Evolutionary conservation across 805 yeast species (phyloP).

Genomic region (Wickerhamomyces canadensis): DNA sequence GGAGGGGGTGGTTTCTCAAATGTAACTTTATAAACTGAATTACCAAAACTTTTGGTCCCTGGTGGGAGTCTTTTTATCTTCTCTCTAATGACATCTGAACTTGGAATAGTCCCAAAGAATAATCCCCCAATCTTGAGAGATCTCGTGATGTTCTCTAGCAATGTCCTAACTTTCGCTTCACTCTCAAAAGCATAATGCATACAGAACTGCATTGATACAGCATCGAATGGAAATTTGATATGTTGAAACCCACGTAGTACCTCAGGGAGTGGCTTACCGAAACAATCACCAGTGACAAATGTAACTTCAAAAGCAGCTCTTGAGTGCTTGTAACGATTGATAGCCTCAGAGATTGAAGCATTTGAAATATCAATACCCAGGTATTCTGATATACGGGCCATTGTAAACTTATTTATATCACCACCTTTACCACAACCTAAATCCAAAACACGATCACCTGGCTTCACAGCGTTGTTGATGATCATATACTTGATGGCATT

Average conservation of each 20-base stretch:
- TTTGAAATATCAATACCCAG: constrained; percentile 92
- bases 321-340: constrained; percentile 55
- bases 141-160: constrained; percentile 69
- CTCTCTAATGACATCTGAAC: constrained; percentile 74
- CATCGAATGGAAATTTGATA: constrained; percentile 71
- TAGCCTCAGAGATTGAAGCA: constrained; percentile 80
- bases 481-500: constrained; percentile 86
- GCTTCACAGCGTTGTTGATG: constrained; percentile 59
- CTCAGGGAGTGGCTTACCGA: constrained; percentile 62
- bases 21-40: constrained; percentile 72
- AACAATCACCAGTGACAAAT: constrained; percentile 90
- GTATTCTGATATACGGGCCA: constrained; percentile 65
- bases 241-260: constrained; percentile 66
- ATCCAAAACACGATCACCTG: constrained; percentile 63
- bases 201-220: constrained; percentile 88
- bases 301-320: constrained; percentile 70
- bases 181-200: constrained; percentile 91
- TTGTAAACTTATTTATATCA: constrained; percentile 84
- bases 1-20: constrained; percentile 77
- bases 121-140: constrained; percentile 78
- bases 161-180: constrained; percentile 69
- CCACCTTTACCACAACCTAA: constrained; percentile 99
- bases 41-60: constrained; percentile 73
- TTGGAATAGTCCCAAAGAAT: constrained; percentile 93
- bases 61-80: constrained; percentile 48